These are phyloP conservation scores for Emericellopsis atlantica DNA, from an alignment of 2,329 filamentous ascomycete species.

Conservation along the genomic window DNA sequence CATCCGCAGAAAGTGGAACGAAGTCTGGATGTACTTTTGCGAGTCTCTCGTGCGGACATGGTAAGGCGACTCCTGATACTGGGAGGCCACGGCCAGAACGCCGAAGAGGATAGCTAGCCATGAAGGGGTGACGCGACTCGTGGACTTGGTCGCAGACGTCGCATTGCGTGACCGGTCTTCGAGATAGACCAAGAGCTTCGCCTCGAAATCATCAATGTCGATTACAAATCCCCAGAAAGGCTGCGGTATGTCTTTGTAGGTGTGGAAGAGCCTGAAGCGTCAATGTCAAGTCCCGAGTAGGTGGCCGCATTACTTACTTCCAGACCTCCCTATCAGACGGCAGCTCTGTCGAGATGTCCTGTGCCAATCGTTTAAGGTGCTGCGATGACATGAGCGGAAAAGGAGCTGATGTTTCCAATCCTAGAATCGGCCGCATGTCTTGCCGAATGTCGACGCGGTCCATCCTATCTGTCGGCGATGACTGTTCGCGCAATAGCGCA, in stretches of 20 bases:
- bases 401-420: conserved; percentile 52
- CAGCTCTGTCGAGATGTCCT: conserved; percentile 48
- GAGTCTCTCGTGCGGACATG: conserved; percentile 46
- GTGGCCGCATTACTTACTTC: conserved; percentile 34
- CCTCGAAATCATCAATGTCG: conserved; percentile 53
- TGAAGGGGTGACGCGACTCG: conserved; percentile 45
- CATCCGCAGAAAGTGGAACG: conserved; percentile 50
- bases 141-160: conserved; percentile 28
- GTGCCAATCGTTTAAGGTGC: conserved; percentile 45
- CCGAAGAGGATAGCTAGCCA: conserved; percentile 56
- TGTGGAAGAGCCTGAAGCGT: conserved; percentile 41
- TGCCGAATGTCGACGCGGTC: conserved; percentile 45
- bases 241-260: conserved; percentile 55
- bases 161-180: conserved; percentile 49
- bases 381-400: conserved; percentile 55
- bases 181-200: conserved; percentile 51
- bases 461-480: conserved; percentile 36
- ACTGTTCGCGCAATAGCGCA: conserved; percentile 50
- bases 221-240: conserved; percentile 58
- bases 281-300: not conserved
- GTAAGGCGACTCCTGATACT: conserved; percentile 54
- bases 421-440: conserved; percentile 54
- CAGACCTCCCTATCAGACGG: conserved; percentile 54
- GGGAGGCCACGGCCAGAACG: conserved; percentile 51
- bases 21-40: conserved; percentile 50